These are phyloP conservation scores for Psophocarpus tetragonolobus DNA, from an alignment of 306 rosid genomes.

Conservation along the genomic window DNA sequence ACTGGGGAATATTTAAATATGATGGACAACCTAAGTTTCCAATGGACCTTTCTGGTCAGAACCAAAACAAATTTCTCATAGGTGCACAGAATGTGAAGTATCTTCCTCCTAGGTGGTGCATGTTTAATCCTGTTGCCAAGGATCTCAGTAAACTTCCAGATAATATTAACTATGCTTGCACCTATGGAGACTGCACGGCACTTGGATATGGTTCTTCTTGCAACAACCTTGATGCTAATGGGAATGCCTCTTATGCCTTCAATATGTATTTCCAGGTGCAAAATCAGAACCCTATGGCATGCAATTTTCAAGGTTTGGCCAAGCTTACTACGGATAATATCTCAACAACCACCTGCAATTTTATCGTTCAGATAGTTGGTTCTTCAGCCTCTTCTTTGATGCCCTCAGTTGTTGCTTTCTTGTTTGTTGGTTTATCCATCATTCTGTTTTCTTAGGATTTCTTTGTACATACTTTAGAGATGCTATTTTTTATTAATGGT, in stretches of 20 bases:
- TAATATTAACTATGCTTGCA: conserved; percentile 81
- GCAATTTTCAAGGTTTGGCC: conserved; percentile 87
- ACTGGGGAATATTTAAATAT: conserved; percentile 87
- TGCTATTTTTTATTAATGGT: conserved; percentile 31
- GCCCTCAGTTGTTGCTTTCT: conserved; percentile 37
- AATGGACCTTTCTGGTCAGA: conserved; percentile 79
- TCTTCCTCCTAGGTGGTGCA: conserved; percentile 74
- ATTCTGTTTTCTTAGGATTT: conserved; percentile 48
- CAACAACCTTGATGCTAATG: conserved; percentile 78
- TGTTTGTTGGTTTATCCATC: conserved; percentile 29
- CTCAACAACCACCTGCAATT: conserved; percentile 81
- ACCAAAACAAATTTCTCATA: conserved; percentile 62
- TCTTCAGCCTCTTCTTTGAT: conserved; percentile 53
- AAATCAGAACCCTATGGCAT: conserved; percentile 71
- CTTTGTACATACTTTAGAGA: conserved; percentile 42
- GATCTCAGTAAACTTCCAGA: conserved; percentile 78
- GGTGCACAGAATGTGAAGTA: conserved; percentile 71
- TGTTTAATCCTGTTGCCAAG: conserved; percentile 81
- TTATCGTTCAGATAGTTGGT: conserved; percentile 63
- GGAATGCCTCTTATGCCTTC: conserved; percentile 90
- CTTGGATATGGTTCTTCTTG: conserved; percentile 95
- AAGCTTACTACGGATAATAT: conserved; percentile 54
- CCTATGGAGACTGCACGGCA: conserved; percentile 77
- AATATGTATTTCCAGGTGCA: conserved; percentile 87
- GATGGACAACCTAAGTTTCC: conserved; percentile 91